phyloP scores from a whole-genome alignment of 805 yeast genomes.

The Candida patagonica region DNA sequence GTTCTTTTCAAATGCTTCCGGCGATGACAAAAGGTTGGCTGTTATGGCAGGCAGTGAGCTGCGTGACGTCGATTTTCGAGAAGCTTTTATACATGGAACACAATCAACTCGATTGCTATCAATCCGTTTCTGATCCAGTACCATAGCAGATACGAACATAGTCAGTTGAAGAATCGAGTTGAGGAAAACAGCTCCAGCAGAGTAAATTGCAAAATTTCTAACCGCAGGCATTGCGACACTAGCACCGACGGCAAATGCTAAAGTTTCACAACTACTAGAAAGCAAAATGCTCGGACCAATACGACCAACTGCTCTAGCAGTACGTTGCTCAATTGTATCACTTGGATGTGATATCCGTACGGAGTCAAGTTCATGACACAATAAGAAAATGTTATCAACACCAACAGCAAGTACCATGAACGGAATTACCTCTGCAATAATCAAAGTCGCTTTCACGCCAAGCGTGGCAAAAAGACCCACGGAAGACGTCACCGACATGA shows the following conservation, averaged over 20 bases:
- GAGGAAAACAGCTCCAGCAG: conserved; percentile 74
- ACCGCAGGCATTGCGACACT: conserved; percentile 94
- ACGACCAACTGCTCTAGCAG: conserved; percentile 55
- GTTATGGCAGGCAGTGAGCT: conserved; percentile 12
- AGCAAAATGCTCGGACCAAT: conserved; percentile 84
- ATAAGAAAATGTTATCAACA: conserved; percentile 85
- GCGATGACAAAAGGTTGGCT: conserved; percentile 13
- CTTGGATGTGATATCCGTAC: conserved; percentile 40
- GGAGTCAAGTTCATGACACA: conserved; percentile 66
- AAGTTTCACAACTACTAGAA: conserved; percentile 68
- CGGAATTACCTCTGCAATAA: conserved; percentile 95
- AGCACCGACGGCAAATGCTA: conserved; percentile 71
- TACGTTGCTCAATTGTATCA: conserved; percentile 45
- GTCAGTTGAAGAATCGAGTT: conserved; percentile 77
- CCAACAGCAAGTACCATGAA: conserved; percentile 89
- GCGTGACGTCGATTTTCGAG: conserved; percentile 8
- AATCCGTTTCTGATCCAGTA: conserved; percentile 54
- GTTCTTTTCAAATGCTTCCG: conserved; percentile 17
- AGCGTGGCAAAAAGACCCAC: conserved; percentile 69
- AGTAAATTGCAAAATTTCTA: conserved; percentile 81
- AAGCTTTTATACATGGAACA: conserved; percentile 43
- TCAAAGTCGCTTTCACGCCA: conserved; percentile 80
- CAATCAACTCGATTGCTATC: conserved; percentile 54
- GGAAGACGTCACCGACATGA: conserved; percentile 70
- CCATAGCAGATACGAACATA: conserved; percentile 61